A percentile compares a stretch with the other conserved stretches of the same genome.
Conservation (phyloP, 164 flowering plant species). For the Amborella trichopoda region DNA sequence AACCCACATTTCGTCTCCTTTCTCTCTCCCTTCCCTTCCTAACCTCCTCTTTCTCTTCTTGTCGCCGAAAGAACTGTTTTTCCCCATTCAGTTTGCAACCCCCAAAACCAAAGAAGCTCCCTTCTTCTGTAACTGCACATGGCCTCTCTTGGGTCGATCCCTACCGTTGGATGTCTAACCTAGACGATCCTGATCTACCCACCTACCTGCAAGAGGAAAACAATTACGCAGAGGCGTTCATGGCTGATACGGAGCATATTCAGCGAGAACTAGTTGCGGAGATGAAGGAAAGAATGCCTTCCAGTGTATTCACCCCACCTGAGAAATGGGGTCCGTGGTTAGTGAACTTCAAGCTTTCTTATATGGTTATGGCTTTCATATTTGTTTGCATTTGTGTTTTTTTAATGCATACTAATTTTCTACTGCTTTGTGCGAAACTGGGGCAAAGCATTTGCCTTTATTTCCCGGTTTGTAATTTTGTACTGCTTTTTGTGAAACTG, state of each 20-base stretch:
- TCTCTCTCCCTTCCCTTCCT: constrained; percentile 6
- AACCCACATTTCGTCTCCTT: constrained; percentile 9
- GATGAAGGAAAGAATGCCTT: constrained; percentile 59
- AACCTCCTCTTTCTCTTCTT: constrained; percentile 22
- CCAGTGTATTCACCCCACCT: constrained; percentile 53
- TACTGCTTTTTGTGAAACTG: too few species aligned
- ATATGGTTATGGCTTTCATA: too few species aligned
- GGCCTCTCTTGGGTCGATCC: constrained; percentile 67
- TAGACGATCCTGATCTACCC: constrained; percentile 55
- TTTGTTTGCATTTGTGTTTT: neutral
- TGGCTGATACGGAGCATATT: constrained; percentile 50
- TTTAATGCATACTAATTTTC: too few species aligned
- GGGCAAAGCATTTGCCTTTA: too few species aligned
- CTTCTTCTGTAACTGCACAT: constrained; percentile 49
- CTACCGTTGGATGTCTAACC: constrained; percentile 80
- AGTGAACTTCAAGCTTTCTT: constrained; percentile 9
- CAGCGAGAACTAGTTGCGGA: constrained; percentile 42
- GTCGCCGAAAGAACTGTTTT: constrained; percentile 18
- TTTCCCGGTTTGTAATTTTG: too few species aligned
- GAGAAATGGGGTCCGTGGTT: constrained; percentile 93
- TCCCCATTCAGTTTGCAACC: constrained; percentile 19
- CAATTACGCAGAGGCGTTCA: constrained; percentile 60
- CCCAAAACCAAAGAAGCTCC: constrained; percentile 57
- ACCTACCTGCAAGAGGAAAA: constrained; percentile 51
- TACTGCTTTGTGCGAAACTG: too few species aligned